Conservation (phyloP, 306 rosid species). For the Prunus fruticosa region DNA sequence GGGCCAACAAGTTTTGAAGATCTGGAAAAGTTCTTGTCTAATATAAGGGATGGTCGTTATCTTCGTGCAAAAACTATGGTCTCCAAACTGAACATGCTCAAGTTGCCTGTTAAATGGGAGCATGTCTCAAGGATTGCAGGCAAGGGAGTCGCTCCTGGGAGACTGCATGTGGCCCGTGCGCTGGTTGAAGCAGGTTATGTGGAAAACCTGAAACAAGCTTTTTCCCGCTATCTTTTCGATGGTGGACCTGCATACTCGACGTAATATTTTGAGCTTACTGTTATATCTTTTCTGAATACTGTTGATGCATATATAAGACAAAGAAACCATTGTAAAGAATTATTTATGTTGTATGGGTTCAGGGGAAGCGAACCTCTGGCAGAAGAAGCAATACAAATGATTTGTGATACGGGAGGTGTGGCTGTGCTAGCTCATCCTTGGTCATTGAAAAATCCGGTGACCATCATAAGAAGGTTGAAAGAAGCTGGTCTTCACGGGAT, state of each 20-base stretch:
- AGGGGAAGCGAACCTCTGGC: conserved; percentile 92
- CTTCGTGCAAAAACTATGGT: conserved; percentile 85
- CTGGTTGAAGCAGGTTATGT: conserved; percentile 93
- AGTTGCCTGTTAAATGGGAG: conserved; percentile 90
- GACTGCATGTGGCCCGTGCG: conserved; percentile 93
- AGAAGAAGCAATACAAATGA: conserved; percentile 77
- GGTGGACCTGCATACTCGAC: conserved; percentile 97
- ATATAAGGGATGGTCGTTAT: conserved; percentile 88
- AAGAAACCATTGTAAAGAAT: neutral
- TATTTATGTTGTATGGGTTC: conserved; percentile 21
- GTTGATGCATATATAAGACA: neutral
- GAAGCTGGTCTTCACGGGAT: conserved; percentile 98
- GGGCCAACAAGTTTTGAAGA: conserved; percentile 69
- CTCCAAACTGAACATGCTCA: conserved; percentile 77
- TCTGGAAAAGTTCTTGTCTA: conserved; percentile 64
- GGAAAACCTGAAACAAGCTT: conserved; percentile 89
- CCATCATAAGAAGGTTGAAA: conserved; percentile 63
- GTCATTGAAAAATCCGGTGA: conserved; percentile 77
- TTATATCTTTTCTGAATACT: conserved; percentile 3
- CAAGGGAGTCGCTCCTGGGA: conserved; percentile 95
- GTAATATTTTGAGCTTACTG: conserved; percentile 48
- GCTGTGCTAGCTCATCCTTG: conserved; percentile 98
- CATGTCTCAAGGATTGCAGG: conserved; percentile 89
- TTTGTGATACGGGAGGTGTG: conserved; percentile 81
- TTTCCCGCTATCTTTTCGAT: conserved; percentile 78